A percentile compares a stretch with the other conserved stretches of the same genome.
phyloP scores from a whole-genome alignment of 2,329 filamentous ascomycete genomes.

The Paramyrothecium sp. region DNA sequence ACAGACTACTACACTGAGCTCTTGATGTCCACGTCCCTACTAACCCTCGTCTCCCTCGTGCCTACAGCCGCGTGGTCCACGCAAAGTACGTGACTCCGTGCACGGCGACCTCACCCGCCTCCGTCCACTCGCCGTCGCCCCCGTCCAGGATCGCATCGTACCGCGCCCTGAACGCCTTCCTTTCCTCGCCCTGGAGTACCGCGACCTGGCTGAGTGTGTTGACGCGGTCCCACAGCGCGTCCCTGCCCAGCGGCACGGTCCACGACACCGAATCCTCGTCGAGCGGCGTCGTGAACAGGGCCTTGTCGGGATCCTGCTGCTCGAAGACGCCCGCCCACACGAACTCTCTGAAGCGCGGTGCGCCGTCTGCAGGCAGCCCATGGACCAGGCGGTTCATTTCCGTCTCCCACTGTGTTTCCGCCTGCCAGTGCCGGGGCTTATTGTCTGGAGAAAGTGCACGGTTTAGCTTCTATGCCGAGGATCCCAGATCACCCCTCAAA shows the following conservation, averaged over 20 bases:
- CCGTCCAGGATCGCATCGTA: slow-evolving; percentile 54
- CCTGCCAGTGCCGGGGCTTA: slow-evolving; percentile 53
- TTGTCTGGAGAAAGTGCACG: slow-evolving; percentile 50
- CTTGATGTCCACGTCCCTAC: no score
- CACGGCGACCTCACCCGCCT: slow-evolving; percentile 59
- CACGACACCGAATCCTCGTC: slow-evolving; percentile 56
- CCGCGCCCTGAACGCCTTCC: slow-evolving; percentile 43
- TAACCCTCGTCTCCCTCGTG: no score
- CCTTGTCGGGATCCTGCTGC: slow-evolving; percentile 45
- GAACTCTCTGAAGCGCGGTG: slow-evolving; percentile 63
- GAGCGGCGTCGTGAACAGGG: slow-evolving; percentile 60
- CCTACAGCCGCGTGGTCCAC: slow-evolving; percentile 55
- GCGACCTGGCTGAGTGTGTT: slow-evolving; percentile 68
- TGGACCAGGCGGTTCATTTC: slow-evolving; percentile 58
- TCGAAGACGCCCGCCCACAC: slow-evolving; percentile 66
- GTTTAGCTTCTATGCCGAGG: no score
- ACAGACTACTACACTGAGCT: no score
- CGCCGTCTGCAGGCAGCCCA: slow-evolving; percentile 51
- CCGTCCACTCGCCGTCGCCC: slow-evolving; percentile 56
- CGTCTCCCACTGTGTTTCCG: slow-evolving; percentile 60
- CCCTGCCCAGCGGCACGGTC: slow-evolving; percentile 55
- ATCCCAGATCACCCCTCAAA: no score
- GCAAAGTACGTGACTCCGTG: slow-evolving; percentile 63
- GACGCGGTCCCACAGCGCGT: slow-evolving; percentile 63
- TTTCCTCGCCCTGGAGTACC: slow-evolving; percentile 50